A percentile compares a stretch with the other conserved stretches of the same genome.
Conservation (phyloP, 2,329 filamentous ascomycete genomes). For the Aureobasidium subglaciale region DNA sequence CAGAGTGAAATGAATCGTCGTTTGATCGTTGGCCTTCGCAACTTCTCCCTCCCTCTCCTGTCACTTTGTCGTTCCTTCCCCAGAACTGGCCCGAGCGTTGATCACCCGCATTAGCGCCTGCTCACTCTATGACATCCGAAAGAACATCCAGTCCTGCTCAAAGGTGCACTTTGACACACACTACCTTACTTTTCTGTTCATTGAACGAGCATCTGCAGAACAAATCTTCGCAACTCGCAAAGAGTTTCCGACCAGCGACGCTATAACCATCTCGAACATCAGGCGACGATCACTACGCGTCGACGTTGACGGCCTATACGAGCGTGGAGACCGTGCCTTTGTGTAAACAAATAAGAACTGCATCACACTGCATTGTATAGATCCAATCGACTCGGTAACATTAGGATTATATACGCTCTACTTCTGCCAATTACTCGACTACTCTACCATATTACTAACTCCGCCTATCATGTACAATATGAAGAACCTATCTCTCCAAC, state of each 20-base stretch:
- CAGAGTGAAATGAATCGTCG: slow-evolving; percentile 10
- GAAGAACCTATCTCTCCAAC: not conserved
- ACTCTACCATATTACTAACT: not conserved
- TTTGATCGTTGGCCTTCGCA: slow-evolving; percentile 6
- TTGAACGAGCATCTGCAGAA: too few relatives aligned
- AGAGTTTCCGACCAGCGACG: too few relatives aligned
- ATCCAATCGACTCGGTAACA: too few relatives aligned
- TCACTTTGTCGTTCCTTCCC: not conserved
- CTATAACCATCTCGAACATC: too few relatives aligned
- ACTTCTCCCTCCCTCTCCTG: not conserved
- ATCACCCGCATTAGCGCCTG: not conserved
- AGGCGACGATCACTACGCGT: too few relatives aligned
- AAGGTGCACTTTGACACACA: not conserved
- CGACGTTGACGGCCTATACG: too few relatives aligned
- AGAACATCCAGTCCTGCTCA: not conserved
- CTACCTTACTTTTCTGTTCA: not conserved
- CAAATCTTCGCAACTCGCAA: too few relatives aligned
- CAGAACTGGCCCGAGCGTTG: not conserved
- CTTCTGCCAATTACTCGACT: not conserved
- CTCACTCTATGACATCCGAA: not conserved
- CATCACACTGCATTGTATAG: too few relatives aligned
- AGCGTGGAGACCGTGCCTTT: too few relatives aligned
- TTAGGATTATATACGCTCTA: too few relatives aligned
- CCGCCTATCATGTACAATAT: not conserved
- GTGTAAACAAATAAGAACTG: too few relatives aligned